Evolutionary conservation across 1,139 yeast species (phyloP).

Genomic region (Nadsonia starkeyi-henricii): DNA sequence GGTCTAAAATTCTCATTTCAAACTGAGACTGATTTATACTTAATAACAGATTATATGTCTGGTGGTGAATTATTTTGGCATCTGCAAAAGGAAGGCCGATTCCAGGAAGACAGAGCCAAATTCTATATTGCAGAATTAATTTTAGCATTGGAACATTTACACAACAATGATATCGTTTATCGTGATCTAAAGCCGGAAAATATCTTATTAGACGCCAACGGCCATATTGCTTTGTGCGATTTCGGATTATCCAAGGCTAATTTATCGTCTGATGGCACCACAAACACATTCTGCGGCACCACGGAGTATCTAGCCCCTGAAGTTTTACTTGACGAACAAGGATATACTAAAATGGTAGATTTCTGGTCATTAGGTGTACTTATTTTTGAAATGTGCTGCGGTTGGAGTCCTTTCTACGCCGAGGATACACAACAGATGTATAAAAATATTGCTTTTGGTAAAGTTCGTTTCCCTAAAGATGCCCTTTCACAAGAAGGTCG

Average conservation of each 20-base stretch:
- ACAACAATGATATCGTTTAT: constrained; percentile 84
- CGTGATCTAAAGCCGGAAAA: constrained; percentile 94
- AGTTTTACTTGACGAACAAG: constrained; percentile 78
- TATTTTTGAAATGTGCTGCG: constrained; percentile 93
- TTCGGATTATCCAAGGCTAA: constrained; percentile 94
- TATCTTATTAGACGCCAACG: constrained; percentile 85
- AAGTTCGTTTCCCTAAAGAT: constrained; percentile 92
- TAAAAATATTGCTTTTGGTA: constrained; percentile 95
- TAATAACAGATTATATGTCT: constrained; percentile 94
- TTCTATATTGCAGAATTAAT: constrained; percentile 93
- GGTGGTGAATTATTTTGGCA: constrained; percentile 99
- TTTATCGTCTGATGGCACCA: constrained; percentile 73
- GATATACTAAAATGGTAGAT: constrained; percentile 89
- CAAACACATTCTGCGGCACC: constrained; percentile 95
- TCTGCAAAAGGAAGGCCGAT: constrained; percentile 88
- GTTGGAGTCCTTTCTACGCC: constrained; percentile 99
- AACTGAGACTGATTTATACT: constrained; percentile 78
- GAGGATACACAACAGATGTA: constrained; percentile 97
- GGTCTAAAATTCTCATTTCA: constrained; percentile 92
- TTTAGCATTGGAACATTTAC: constrained; percentile 80
- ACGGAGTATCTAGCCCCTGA: constrained; percentile 97
- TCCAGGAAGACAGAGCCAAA: constrained; percentile 82
- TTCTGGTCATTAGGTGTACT: constrained; percentile 97
- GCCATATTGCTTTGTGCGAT: constrained; percentile 92
- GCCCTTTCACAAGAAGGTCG: constrained; percentile 85